Conservation (phyloP, 768 basidiomycete genomes). For the Kwoniella mangroviensis region DNA sequence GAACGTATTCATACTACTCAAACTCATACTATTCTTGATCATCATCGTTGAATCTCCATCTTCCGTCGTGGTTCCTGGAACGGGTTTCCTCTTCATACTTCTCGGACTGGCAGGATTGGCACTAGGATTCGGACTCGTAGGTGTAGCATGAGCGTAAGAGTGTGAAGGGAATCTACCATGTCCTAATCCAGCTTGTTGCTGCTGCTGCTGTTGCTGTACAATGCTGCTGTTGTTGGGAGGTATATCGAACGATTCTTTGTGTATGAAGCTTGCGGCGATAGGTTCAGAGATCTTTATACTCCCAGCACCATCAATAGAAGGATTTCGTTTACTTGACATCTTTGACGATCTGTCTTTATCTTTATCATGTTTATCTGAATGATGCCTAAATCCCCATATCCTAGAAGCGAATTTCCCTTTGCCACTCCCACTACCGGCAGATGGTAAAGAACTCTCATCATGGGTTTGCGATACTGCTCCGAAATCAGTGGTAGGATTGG, state of each 20-base stretch:
- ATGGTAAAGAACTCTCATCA: background rate
- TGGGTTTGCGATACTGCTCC: background rate
- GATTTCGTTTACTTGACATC: slow-evolving; percentile 8
- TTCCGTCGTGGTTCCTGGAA: slow-evolving; percentile 28
- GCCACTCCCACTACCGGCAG: slow-evolving; percentile 1
- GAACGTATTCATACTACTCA: slow-evolving; percentile 46
- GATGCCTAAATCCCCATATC: slow-evolving; percentile 20
- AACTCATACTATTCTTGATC: slow-evolving; percentile 33
- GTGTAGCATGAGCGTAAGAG: background rate
- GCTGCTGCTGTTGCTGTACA: slow-evolving; percentile 9
- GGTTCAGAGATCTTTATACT: slow-evolving; percentile 23
- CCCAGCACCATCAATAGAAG: slow-evolving; percentile 19
- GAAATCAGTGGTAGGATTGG: slow-evolving; percentile 10
- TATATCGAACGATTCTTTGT: slow-evolving; percentile 11
- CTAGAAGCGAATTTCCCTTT: slow-evolving; percentile 14
- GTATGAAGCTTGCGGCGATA: slow-evolving; percentile 15
- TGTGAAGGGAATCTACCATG: slow-evolving; percentile 13
- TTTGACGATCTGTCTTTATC: slow-evolving; percentile 8
- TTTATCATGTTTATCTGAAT: slow-evolving; percentile 3
- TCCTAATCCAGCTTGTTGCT: slow-evolving; percentile 11
- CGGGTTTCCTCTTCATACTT: slow-evolving; percentile 46
- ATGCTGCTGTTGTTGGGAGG: background rate
- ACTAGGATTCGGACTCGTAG: slow-evolving; percentile 12
- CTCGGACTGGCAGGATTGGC: slow-evolving; percentile 24
- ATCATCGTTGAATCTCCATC: slow-evolving; percentile 8